Conservation (phyloP, 2,329 filamentous ascomycete species). For the Lizonia empirigonia region DNA sequence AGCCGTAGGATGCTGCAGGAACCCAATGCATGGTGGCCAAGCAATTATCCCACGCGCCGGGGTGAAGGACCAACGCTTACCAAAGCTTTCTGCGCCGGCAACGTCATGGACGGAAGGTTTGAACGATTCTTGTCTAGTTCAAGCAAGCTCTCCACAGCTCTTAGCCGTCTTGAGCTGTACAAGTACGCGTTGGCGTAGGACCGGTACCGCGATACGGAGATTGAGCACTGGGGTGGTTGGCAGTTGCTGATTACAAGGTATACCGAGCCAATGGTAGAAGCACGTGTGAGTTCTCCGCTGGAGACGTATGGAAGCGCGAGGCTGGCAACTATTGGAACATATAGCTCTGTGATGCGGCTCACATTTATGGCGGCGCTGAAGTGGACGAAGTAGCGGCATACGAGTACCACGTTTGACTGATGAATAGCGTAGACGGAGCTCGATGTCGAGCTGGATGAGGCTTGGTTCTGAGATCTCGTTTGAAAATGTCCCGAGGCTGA, state of each 20-base stretch:
- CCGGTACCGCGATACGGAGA: slow-evolving; percentile 1
- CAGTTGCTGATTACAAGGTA: slow-evolving; percentile 7
- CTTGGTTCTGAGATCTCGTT: neutral
- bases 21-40: slow-evolving; percentile 8
- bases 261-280: slow-evolving; percentile 12
- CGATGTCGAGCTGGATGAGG: neutral
- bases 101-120: slow-evolving; percentile 9
- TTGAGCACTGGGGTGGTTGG: slow-evolving; percentile 4
- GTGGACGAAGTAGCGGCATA: too few species aligned
- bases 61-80: slow-evolving; percentile 6
- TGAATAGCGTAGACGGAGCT: too few species aligned
- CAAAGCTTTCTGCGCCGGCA: slow-evolving; percentile 1
- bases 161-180: slow-evolving; percentile 10
- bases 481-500: too few species aligned
- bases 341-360: neutral
- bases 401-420: too few species aligned
- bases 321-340: neutral
- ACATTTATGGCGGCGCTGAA: neutral
- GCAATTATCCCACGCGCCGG: slow-evolving; percentile 12
- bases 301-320: neutral
- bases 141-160: slow-evolving; percentile 3
- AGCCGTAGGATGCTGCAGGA: slow-evolving; percentile 1
- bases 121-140: slow-evolving; percentile 8
- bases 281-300: slow-evolving; percentile 10
- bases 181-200: slow-evolving; percentile 3